Base-by-base conservation (phyloP, 2,329 filamentous ascomycete genomes). In the Aspergillus fumigatus region DNA sequence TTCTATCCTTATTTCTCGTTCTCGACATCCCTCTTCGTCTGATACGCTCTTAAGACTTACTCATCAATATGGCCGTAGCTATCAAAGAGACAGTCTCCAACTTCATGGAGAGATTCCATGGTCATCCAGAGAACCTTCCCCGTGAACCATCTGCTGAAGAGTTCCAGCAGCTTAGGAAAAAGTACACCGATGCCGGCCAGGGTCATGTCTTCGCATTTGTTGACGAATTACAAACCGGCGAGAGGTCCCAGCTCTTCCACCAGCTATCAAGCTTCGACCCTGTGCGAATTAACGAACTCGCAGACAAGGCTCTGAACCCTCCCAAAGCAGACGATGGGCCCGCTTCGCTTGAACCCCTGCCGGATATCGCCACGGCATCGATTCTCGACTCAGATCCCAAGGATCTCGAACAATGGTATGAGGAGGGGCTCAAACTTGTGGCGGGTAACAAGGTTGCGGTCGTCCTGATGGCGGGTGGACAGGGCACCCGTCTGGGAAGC, bases 381-480 rank as follows among this genome's bases (percentile, higher is more conserved):
- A 90, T 97, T 67, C 86, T 97, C 73, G 93, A 97, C 77, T 95
- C 92, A 59, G 84, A 89, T 67, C 75, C 86, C 51, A 84, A 86
- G 57, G 88, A 96, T 71, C 83, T 97, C 60, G 80, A 90, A 65
- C 84, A 82, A 74, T 99, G 93, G 92, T 94, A 96, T 75, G 79
- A 88, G 60, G 80, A 79, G 47, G 88, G 88, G 48, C 73, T 90
- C 61, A 79, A 84, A 66, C 73, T 86, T 67, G 86, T 89, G 61
- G 82, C 85, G 6, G 78, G 85, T 63, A 88, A 88, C 76, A 84
- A 87, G 70, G 87, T 89, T 49, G 87, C 86, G 32, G 94, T 99
- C 19, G 91, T 99, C 52, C 84, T 99, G 69, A 95, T 99, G 90
- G 94, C 94, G 57, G 94, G 94, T 71, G 94, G 94, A 35, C 94